Base-by-base conservation (phyloP, 306 rosid species). In the Pyrus bretschneideri region DNA sequence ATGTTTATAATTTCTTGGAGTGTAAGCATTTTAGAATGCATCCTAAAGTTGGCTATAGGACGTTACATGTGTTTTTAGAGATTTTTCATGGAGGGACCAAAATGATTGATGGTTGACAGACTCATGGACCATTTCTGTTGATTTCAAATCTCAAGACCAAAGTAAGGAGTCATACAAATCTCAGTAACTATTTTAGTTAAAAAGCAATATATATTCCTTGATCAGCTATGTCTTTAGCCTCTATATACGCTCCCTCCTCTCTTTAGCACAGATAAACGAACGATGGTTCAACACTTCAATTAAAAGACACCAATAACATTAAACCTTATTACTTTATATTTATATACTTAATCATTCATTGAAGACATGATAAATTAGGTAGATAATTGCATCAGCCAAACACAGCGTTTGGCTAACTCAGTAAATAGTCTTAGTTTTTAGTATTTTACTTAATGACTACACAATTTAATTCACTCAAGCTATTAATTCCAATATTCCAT, bases 51-150 rank as follows among this genome's bases (percentile, higher is more conserved):
- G 45, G 12, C 45, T 42, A 10, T 42, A 42, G 45, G 45, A 42
- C 11, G 45, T 42, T 42, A 9, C 45, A 42, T 42, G 12, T 42
- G 45, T 42, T 42, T 7, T 9, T 38, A 38, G 9, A 7, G 2
- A 38, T 38, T 38, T 38, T 35, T 38, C 2, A 7, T 9, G 2
- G 2, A 38, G 0, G 0, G 0, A 38, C 2, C 10, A 38, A 38
- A 38, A 38, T 38, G 9, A 38, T 7, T 38, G 2, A 38, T 38
- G 9, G 2, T 38, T 38, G 10, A 38, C 42, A 38, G 0, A 1
- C 0, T 38, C 2, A 38, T 0, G 0, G 9, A 7, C 2, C 0
- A 35, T 0, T 6, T 35, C 0, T 35, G 40, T 35, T 35, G 40
- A 35, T 35, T 35, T 35, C 9, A 35, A 35, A 35, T 35, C 40